A percentile compares a stretch with the other conserved stretches of the same genome.
Evolutionary conservation across 2,329 filamentous ascomycete species (phyloP).

Genomic region (Cucurbitaria berberidis): DNA sequence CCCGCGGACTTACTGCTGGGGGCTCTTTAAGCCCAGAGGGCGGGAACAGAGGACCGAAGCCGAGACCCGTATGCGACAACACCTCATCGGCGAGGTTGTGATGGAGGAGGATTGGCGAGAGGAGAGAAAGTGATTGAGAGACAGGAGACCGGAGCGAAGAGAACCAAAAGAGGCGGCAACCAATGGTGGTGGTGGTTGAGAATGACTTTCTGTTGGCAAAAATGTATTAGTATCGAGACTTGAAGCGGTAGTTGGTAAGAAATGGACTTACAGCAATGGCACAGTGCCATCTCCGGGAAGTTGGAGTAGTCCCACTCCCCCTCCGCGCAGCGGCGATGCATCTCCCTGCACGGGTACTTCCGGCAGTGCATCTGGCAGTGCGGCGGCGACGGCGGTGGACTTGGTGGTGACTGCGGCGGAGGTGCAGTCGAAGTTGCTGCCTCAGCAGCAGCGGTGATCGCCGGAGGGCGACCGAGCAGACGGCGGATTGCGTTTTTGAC

Average conservation of each 20-base stretch:
- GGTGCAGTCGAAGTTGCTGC: background rate
- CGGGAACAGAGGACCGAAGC: slow-evolving; percentile 1
- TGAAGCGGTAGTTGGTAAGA: background rate
- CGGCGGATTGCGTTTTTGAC: background rate
- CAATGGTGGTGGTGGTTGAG: background rate
- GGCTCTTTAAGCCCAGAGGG: slow-evolving; percentile 1
- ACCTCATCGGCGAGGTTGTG: background rate
- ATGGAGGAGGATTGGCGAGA: background rate
- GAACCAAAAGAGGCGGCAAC: background rate
- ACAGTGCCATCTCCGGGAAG: background rate
- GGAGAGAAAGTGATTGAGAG: background rate
- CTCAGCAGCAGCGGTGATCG: background rate
- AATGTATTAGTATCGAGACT: background rate
- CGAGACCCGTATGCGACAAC: background rate
- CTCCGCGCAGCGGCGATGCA: background rate
- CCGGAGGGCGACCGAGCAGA: background rate
- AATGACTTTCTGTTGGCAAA: background rate
- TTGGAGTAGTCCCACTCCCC: background rate
- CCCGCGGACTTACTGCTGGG: slow-evolving; percentile 5
- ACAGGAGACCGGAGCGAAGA: background rate
- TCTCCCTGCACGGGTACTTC: background rate
- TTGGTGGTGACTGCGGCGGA: background rate
- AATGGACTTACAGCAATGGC: background rate
- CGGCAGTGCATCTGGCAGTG: background rate
- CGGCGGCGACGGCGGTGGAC: background rate